phyloP scores from a whole-genome alignment of 2,329 filamentous ascomycete genomes.

The Colletotrichum falcatum region DNA sequence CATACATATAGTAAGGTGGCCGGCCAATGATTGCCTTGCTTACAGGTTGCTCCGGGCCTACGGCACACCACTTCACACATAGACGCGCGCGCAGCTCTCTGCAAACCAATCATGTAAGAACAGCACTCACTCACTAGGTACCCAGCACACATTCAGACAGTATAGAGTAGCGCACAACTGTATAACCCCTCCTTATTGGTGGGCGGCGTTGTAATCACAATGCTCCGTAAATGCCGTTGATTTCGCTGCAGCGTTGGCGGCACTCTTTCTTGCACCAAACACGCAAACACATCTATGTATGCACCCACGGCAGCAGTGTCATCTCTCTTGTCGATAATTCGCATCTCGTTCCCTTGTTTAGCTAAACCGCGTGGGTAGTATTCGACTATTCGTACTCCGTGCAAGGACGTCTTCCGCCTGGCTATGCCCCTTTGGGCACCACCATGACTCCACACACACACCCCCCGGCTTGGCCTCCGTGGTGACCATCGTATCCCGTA shows the following conservation, averaged over 20 bases:
- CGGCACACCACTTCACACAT: no score
- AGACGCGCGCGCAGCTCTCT: neutral
- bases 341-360: neutral
- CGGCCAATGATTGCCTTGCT: neutral
- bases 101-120: neutral
- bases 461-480: slow-evolving; percentile 28
- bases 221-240: neutral
- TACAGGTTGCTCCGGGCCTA: no score
- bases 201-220: neutral
- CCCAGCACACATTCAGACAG: no score
- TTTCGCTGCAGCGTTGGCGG: slow-evolving; percentile 2
- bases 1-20: no score
- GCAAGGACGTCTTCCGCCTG: neutral
- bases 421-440: slow-evolving; percentile 1
- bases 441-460: neutral
- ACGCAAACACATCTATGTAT: neutral
- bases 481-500: slow-evolving; percentile 27
- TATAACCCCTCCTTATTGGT: neutral
- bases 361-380: no score
- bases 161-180: neutral
- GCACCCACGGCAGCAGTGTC: neutral
- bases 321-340: neutral
- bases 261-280: neutral
- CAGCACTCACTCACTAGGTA: no score
- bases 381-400: no score